These are phyloP conservation scores for Colletotrichum theobromicola DNA, from an alignment of 2,329 filamentous ascomycete genomes.

Conservation along the genomic window DNA sequence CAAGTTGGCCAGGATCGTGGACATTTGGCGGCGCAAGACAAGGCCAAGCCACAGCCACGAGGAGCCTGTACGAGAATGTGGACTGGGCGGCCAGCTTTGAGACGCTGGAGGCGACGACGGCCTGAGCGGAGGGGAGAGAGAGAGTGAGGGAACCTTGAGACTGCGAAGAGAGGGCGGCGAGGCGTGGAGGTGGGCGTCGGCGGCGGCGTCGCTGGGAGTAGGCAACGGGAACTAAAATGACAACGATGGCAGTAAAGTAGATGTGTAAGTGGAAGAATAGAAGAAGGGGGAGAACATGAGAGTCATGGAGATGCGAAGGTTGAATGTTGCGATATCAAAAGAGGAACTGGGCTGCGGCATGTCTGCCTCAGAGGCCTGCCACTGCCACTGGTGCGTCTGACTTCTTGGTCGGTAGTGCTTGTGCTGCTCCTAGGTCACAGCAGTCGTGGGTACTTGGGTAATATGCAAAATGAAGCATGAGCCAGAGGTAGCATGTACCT, in stretches of 20 bases:
- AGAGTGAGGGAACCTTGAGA: not conserved
- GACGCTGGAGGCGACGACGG: not conserved
- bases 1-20: conserved; percentile 20
- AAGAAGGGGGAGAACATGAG: not conserved
- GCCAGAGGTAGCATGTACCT: not conserved
- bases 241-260: not conserved
- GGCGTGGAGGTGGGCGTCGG: not conserved
- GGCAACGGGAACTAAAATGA: conserved; percentile 4
- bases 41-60: conserved; percentile 20
- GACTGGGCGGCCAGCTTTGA: conserved; percentile 15
- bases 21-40: conserved; percentile 23
- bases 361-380: conserved; percentile 20
- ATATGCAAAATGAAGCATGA: not conserved
- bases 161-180: not conserved
- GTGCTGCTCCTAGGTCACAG: not conserved
- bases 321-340: conserved; percentile 21
- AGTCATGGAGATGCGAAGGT: conserved; percentile 9
- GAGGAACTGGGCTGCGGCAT: conserved; percentile 14
- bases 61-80: conserved; percentile 7
- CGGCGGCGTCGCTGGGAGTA: not conserved
- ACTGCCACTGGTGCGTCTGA: not conserved
- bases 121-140: conserved; percentile 2
- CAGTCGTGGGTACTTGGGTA: not conserved
- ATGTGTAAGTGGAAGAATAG: conserved; percentile 6
- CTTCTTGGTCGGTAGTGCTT: not conserved